Base-by-base conservation (phyloP, 2,329 filamentous ascomycete species). In the Nakataea oryzae region DNA sequence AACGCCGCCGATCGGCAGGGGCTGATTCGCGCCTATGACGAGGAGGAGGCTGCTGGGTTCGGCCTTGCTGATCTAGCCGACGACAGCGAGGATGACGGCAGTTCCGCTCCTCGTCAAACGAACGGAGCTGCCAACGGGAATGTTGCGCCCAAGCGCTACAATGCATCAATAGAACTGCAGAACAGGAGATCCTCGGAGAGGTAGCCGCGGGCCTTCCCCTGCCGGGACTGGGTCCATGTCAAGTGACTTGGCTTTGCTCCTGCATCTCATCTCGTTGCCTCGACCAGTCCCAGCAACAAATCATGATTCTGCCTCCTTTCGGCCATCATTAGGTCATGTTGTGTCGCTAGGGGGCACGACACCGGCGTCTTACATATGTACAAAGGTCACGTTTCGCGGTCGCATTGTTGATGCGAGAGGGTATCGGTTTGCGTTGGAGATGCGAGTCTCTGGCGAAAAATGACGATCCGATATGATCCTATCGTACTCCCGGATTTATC, bases 11-110 rank as follows among this genome's bases (percentile, higher is more conserved):
- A 95, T 68, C 83, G 90, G 62, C 87, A 93, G 66, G 90, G 90
- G 5, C 79, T 97, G 28, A 96, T 97, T 74, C 88, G 89, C 64
- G 88, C 87, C 13, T 97, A 96, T 69, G 93, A 97, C 69, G 86
- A 95, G 64, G 93, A 97, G 72, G 86, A 89, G 68, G 81, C 81
- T 57, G 82, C 81, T 55, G 85, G 84, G 6, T 91, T 96, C 65
- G 90, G 90, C 54, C 79, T 97, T 58, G 85, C 85, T 17, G 91
- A 96, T 68, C 78, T 97, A 54, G 82, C 88, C 2, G 89, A 93
- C 66, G 90, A 95, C 65, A 89, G 83, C 67, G 88, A 90, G 32
- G 87, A 87, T 61, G 86, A 86, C 34, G 70, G 75, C 64, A 65
- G 58, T 1, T 57, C 69, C 12, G 78, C 77, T 62, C 70, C 74